Base-by-base conservation (phyloP, 2,329 filamentous ascomycete species). In the Paecilomyces niveus region DNA sequence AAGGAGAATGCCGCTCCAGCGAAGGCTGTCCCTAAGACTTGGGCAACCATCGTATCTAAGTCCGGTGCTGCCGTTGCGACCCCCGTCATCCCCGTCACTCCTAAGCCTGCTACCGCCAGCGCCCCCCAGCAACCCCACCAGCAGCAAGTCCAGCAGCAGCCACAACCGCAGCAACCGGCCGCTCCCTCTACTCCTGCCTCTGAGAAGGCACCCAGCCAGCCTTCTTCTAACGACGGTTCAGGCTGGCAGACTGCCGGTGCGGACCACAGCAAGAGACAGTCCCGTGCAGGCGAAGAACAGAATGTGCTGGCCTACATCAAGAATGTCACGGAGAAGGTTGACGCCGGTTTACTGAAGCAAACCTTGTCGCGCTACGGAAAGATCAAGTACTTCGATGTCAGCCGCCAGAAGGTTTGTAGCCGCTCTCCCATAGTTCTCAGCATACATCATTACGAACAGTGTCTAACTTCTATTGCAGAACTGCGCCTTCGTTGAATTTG, bases 401-500 rank as follows among this genome's bases (percentile, higher is more conserved):
- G 81, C 71, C 82, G 85, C 63, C 76, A 76, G 68, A 97, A 96
- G 89, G 92, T 96, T 81, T 68, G 78, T 65, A 49, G 10, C 57
- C 39, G 7, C 7, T 29, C 7, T 7, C 26, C 26, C 26, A 29
- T 9, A 22, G 21, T 22, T 49, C 26, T 26, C 26, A 9, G 24
- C 13, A 22, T 56, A 15, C 53, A 45, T 55, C 24, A 55, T 22
- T 39, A 9, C 39, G 22, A 7, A 21, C 18, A 22, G 50, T 18
- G 10, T 61, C 63, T 68, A 59, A 66, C 57, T 53, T 13, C 59
- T 31, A 51, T 18, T 49, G 29, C 71, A 96, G 93, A 97, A 94
- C 82, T 97, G 92, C 70, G 94, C 94, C 26, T 97, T 97, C 71
- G 90, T 97, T 60, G 94, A 99, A 74, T 99, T 94, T 76, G 89